These are phyloP conservation scores for Aspergillus viridinutans DNA, from an alignment of 2,329 filamentous ascomycete genomes.

Conservation along the genomic window DNA sequence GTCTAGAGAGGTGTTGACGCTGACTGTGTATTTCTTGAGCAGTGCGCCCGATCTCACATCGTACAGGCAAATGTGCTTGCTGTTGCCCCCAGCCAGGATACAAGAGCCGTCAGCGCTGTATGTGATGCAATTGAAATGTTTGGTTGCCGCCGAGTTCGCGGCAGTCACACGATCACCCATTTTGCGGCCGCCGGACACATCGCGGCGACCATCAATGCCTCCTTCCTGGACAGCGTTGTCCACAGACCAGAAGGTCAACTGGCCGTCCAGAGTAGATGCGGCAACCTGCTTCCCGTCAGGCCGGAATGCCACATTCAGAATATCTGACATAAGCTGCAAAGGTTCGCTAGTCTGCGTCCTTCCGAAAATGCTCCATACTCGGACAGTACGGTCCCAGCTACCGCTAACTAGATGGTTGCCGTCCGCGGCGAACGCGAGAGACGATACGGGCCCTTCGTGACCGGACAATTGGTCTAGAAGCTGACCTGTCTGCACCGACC, in stretches of 20 bases:
- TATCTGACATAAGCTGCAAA: conserved; percentile 84
- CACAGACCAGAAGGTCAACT: conserved; percentile 91
- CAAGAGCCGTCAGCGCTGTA: conserved; percentile 93
- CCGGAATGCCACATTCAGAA: conserved; percentile 78
- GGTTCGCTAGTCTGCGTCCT: conserved; percentile 94
- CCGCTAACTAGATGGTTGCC: conserved; percentile 81
- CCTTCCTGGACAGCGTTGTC: conserved; percentile 81
- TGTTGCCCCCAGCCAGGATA: conserved; percentile 85
- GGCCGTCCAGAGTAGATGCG: conserved; percentile 87
- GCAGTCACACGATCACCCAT: conserved; percentile 83
- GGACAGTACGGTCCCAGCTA: conserved; percentile 93
- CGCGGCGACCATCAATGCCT: conserved; percentile 82
- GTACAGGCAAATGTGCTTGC: conserved; percentile 98
- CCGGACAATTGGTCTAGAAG: conserved; percentile 85
- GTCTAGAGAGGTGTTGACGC: conserved; percentile 89
- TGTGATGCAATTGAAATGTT: conserved; percentile 79
- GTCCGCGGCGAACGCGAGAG: conserved; percentile 82
- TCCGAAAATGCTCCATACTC: conserved; percentile 93
- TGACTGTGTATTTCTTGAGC: conserved; percentile 92
- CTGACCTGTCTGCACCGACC: conserved; percentile 97
- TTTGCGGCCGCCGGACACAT: conserved; percentile 89
- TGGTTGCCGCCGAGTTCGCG: conserved; percentile 84
- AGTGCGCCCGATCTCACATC: conserved; percentile 89
- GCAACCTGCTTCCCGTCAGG: conserved; percentile 90
- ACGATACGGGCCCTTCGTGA: conserved; percentile 89